Conservation (phyloP, 495 filamentous ascomycete species). For the Terfezia claveryi region DNA sequence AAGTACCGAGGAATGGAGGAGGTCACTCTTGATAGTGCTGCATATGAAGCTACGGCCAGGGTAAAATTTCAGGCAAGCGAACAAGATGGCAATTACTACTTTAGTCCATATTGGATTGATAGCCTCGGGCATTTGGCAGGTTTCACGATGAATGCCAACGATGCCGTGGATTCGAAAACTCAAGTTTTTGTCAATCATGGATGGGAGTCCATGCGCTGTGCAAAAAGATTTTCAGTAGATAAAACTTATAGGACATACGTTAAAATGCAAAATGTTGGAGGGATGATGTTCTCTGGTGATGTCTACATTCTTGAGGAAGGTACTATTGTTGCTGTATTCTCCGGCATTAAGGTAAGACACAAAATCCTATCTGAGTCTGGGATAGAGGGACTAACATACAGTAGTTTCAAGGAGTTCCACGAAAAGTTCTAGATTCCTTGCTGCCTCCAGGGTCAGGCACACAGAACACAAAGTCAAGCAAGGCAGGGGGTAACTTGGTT, state of each 20-base stretch:
- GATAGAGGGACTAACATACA: no score
- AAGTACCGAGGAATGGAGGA: slow-evolving; percentile 55
- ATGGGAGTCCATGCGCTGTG: slow-evolving; percentile 53
- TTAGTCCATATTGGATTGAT: slow-evolving; percentile 54
- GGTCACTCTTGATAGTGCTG: slow-evolving; percentile 48
- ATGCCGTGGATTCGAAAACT: slow-evolving; percentile 44
- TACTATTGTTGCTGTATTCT: slow-evolving; percentile 17
- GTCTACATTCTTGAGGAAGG: slow-evolving; percentile 23
- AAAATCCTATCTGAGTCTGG: no score
- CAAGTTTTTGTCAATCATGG: slow-evolving; percentile 58
- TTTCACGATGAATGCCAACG: slow-evolving; percentile 62
- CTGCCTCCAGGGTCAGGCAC: no score
- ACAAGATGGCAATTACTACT: slow-evolving; percentile 39
- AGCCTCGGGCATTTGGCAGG: slow-evolving; percentile 45
- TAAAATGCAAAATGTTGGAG: slow-evolving; percentile 29
- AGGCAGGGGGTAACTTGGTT: no score
- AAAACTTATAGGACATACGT: slow-evolving; percentile 54
- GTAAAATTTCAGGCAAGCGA: slow-evolving; percentile 41
- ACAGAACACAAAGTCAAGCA: no score
- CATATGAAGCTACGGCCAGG: slow-evolving; percentile 47
- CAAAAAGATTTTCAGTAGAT: slow-evolving; percentile 35
- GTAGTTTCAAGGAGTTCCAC: no score
- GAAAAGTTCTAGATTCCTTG: no score
- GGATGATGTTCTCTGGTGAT: slow-evolving; percentile 22
- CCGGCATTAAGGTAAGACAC: not conserved